Conservation (phyloP, 2,329 filamentous ascomycete genomes). For the Colletotrichum tamarilloi region DNA sequence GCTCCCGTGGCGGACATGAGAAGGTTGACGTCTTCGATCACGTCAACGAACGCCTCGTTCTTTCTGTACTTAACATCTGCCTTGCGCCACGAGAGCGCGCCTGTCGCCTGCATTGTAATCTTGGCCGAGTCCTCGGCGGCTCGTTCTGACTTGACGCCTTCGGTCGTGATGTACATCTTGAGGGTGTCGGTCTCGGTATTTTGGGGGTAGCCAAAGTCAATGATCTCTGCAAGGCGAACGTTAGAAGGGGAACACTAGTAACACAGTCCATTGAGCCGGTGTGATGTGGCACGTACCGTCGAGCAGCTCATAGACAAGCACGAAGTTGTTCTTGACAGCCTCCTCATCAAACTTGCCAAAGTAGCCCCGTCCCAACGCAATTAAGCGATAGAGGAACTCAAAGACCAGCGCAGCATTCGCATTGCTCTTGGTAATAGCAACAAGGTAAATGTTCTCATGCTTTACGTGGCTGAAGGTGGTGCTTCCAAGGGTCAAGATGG, state of each 20-base stretch:
- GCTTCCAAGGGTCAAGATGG: slow-evolving; percentile 95
- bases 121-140: slow-evolving; percentile 92
- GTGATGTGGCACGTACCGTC: slow-evolving; percentile 71
- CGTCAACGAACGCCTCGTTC: slow-evolving; percentile 99
- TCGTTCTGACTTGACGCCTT: slow-evolving; percentile 93
- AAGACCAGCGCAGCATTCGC: slow-evolving; percentile 98
- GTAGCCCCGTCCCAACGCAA: slow-evolving; percentile 91
- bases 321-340: slow-evolving; percentile 99
- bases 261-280: background rate
- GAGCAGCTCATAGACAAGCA: slow-evolving; percentile 95
- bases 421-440: slow-evolving; percentile 98
- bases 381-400: slow-evolving; percentile 94
- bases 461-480: slow-evolving; percentile 99
- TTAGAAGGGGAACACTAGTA: background rate
- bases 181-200: slow-evolving; percentile 98
- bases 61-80: slow-evolving; percentile 99
- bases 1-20: slow-evolving; percentile 98
- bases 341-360: slow-evolving; percentile 99
- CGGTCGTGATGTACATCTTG: slow-evolving; percentile 99
- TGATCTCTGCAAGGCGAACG: slow-evolving; percentile 75
- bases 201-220: slow-evolving; percentile 98
- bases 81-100: slow-evolving; percentile 95
- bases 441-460: slow-evolving; percentile 98
- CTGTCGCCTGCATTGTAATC: slow-evolving; percentile 99
- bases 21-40: slow-evolving; percentile 98